Evolutionary conservation across 192 early-diverging fungal genomes (phyloP).

Genomic region (Entomortierella parvispora): DNA sequence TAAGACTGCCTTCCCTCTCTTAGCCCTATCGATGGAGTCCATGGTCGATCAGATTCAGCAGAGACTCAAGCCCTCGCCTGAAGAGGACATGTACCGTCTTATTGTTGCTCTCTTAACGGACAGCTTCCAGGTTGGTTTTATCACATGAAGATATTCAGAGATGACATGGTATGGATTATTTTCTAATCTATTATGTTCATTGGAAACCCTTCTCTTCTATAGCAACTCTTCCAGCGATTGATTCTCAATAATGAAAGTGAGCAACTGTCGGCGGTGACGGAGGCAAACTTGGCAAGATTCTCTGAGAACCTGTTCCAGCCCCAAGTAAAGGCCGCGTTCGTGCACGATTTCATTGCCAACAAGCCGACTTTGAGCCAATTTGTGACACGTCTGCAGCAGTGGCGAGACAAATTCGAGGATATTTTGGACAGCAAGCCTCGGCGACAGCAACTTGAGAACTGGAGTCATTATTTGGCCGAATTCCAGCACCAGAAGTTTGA

Average conservation of each 20-base stretch:
- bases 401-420: conserved; percentile 94
- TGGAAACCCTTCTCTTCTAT: not conserved
- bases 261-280: conserved; percentile 71
- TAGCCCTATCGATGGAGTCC: conserved; percentile 96
- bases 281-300: conserved; percentile 86
- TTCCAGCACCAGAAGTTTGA: conserved; percentile 99
- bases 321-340: conserved; percentile 75
- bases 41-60: conserved; percentile 99
- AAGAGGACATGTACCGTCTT: conserved; percentile 98
- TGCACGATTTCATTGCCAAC: conserved; percentile 90
- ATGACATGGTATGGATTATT: not conserved
- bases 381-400: conserved; percentile 87
- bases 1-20: conserved; percentile 94
- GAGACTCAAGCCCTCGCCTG: conserved; percentile 90
- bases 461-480: conserved; percentile 93
- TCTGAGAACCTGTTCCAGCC: conserved; percentile 82
- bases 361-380: conserved; percentile 88
- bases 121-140: conserved; percentile 75
- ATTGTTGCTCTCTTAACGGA: conserved; percentile 93
- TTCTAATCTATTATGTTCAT: not conserved
- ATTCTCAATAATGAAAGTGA: conserved; percentile 70
- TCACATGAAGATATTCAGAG: not conserved
- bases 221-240: conserved; percentile 75
- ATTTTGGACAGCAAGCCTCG: conserved; percentile 86
- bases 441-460: conserved; percentile 85